Evolutionary conservation across 2,329 filamentous ascomycete genomes (phyloP), one percentile per base, ranked within the genome.

Genomic region (Fusarium devonianum): DNA sequence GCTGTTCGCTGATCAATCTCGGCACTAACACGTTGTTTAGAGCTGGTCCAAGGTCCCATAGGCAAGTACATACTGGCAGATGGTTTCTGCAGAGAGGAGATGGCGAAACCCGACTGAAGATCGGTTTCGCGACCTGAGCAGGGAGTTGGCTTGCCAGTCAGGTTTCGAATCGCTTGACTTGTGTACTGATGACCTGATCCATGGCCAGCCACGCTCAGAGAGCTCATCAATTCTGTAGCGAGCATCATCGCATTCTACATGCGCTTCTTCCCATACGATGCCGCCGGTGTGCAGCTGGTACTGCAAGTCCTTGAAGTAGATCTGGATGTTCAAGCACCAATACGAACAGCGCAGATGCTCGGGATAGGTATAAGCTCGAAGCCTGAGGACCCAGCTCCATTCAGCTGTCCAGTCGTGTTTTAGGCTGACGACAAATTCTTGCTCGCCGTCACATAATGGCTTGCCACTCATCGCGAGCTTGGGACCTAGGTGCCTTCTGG

Each of bases 31-130:
- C n/a, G n/a, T n/a, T n/a, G n/a, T n/a, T n/a, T n/a, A n/a, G n/a
- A n/a, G n/a, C n/a, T n/a, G n/a, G n/a, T n/a, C n/a, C n/a, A n/a
- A n/a, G n/a, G n/a, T n/a, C n/a, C n/a, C n/a, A n/a, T n/a, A n/a
- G n/a, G n/a, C n/a, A n/a, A n/a, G n/a, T n/a, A n/a, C n/a, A 38
- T n/a, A 46, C 42, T 32, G 16, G 11, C 18, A 32, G 34, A 46
- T 16, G 7, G 19, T 39, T 13, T 39, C 42, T 38, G 42, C 19
- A 4, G 11, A 46, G 16, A 46, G 34, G 25, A 38, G 16, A 16
- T 12, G 19, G 12, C 16, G 17, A 7, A 13, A 18, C 13, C 9
- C 11, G 12, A 7, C 3, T 10, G 11, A 17, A 13, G 17, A 16
- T 12, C 5, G 7, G 18, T 32, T n/a, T 11, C 13, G n/a, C 25